Percentiles rank a stretch among this genome's conserved stretches.
Evolutionary conservation across 2,329 filamentous ascomycete genomes (phyloP).

Genomic region (Colletotrichum tropicale): DNA sequence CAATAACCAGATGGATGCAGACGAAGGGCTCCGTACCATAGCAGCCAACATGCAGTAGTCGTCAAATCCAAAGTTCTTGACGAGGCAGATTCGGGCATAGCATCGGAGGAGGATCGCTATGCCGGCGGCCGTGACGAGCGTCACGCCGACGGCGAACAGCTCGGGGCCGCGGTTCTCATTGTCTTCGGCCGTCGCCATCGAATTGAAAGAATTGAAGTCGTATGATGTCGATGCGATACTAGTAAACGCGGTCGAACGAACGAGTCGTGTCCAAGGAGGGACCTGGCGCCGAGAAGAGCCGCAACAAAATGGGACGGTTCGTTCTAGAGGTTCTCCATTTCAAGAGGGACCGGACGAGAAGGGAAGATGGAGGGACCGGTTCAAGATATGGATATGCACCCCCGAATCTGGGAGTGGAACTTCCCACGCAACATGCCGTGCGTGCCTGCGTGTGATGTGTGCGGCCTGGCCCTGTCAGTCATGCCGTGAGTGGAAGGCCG

Average conservation of each 20-base stretch:
- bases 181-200: neutral
- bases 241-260: neutral
- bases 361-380: neutral
- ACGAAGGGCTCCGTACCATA: slow-evolving; percentile 26
- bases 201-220: neutral
- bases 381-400: slow-evolving; percentile 17
- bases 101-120: slow-evolving; percentile 33
- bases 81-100: slow-evolving; percentile 36
- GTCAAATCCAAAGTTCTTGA: slow-evolving; percentile 43
- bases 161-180: slow-evolving; percentile 35
- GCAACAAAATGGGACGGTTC: slow-evolving; percentile 1
- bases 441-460: neutral
- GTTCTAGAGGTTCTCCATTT: neutral
- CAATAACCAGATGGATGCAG: neutral
- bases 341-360: neutral
- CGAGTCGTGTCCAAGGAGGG: neutral
- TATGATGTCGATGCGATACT: neutral
- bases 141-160: slow-evolving; percentile 35
- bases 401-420: neutral
- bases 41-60: slow-evolving; percentile 43
- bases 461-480: neutral
- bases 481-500: neutral
- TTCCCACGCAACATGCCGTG: neutral
- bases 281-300: neutral
- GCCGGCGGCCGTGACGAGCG: slow-evolving; percentile 29